Base-by-base conservation (phyloP, 176 grass and related monocot species). In the maize (Zea mays) region DNA sequence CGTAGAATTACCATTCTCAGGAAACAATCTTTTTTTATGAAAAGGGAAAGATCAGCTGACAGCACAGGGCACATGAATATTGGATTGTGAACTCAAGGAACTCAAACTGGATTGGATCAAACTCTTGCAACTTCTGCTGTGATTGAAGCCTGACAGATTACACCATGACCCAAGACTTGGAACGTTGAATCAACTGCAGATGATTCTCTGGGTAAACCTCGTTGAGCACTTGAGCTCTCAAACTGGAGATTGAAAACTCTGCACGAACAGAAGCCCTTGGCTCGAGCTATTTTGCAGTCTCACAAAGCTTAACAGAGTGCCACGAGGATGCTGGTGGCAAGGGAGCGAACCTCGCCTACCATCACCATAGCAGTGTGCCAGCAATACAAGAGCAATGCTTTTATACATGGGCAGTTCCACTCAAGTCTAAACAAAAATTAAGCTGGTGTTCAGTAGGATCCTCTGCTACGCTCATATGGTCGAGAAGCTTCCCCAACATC, bases 401-500 rank as follows among this genome's bases (percentile, higher is more conserved):
- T 80, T 43, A 64, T 48, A 43, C 67, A 55, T 75, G 55, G 12
- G 5, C 9, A 7, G 46, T 46, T 50, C 14, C 47, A 33, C 35
- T 90, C 46, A 86, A 52, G 33, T 52, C 20, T 90, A 38, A 86
- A 60, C 38, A 83, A 12, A 79, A 61, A 43, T 47, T 36, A 75
- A 83, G 62, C 56, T 67, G 55, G 56, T 82, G 70, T 56, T 87
- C 19, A 2, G 54, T 60, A 79, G 59, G 34, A 81, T 84, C 76
- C 69, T 39, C 56, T 77, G 55, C 21, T 46, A 41, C 39, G 39
- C 66, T 51, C 77, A 91, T 91, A 60, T 91, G 74, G 50, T 82
- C 43, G 36, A 82, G 37, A 54, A 89, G 67, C 67, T 40, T 75
- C 11, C 69, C 67, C 67, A 95, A 56, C 44, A 89, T 82, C 38